phyloP scores from a whole-genome alignment of 495 filamentous ascomycete genomes.

The Cladorrhinum samala region DNA sequence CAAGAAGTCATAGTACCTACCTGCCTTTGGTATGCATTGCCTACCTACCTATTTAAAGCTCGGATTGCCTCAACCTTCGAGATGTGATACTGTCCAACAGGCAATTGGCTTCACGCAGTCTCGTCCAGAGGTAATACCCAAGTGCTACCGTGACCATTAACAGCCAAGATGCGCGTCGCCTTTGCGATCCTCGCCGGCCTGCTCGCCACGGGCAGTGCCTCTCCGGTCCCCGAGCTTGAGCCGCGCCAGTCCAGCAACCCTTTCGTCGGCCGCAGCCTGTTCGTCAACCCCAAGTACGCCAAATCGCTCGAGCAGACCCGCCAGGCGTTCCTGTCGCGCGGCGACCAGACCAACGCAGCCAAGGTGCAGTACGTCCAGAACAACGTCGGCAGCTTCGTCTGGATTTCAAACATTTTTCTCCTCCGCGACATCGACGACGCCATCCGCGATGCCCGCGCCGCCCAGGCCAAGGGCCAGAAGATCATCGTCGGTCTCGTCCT shows the following conservation, averaged over 20 bases:
- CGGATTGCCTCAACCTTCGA: neutral
- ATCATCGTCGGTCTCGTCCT: slow-evolving; percentile 49
- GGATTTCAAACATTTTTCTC: slow-evolving; percentile 33
- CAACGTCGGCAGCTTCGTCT: slow-evolving; percentile 48
- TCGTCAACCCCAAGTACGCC: slow-evolving; percentile 47
- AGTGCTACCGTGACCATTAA: too few relatives aligned
- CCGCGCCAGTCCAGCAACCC: slow-evolving; percentile 33
- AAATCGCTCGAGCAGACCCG: slow-evolving; percentile 42
- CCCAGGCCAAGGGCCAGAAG: slow-evolving; percentile 31
- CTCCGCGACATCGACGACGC: slow-evolving; percentile 43
- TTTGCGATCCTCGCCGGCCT: slow-evolving; percentile 7
- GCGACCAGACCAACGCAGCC: slow-evolving; percentile 36
- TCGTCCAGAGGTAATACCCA: neutral
- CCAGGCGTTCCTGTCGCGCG: slow-evolving; percentile 35
- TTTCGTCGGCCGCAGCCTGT: slow-evolving; percentile 45
- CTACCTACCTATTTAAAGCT: neutral
- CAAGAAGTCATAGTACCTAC: neutral
- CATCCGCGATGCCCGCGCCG: slow-evolving; percentile 38
- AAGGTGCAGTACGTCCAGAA: slow-evolving; percentile 11
- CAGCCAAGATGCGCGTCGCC: slow-evolving; percentile 1
- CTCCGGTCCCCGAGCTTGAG: slow-evolving; percentile 7
- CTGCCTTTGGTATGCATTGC: neutral
- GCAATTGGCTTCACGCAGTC: neutral
- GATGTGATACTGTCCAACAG: neutral
- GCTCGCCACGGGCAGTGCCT: slow-evolving; percentile 8